These are phyloP conservation scores for Gastrolobium villosum DNA, from an alignment of 306 rosid genomes.

Conservation along the genomic window DNA sequence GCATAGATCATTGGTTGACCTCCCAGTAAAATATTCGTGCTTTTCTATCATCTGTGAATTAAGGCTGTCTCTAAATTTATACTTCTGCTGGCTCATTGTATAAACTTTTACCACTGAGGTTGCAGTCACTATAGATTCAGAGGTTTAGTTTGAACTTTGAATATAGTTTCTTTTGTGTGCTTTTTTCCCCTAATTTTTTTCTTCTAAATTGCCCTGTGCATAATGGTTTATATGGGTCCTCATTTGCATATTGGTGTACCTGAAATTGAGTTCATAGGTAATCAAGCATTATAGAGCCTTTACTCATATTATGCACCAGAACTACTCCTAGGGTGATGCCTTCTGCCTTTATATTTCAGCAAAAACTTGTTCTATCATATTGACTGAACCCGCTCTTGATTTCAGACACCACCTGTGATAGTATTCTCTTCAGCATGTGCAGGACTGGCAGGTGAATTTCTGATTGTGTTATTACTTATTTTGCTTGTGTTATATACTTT, in stretches of 20 bases:
- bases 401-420: conserved; percentile 96
- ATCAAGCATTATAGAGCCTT: conserved; percentile 28
- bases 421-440: conserved; percentile 95
- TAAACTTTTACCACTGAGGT: too few species aligned
- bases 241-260: conserved; percentile 29
- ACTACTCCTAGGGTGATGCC: conserved; percentile 6
- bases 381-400: conserved; percentile 40
- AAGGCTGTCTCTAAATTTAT: neutral
- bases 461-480: conserved; percentile 15
- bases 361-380: conserved; percentile 32
- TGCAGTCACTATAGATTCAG: conserved; percentile 15
- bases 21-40: neutral
- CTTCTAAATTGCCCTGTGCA: neutral
- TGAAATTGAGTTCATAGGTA: conserved; percentile 25
- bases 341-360: conserved; percentile 3
- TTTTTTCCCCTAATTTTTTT: neutral
- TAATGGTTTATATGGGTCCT: conserved; percentile 20
- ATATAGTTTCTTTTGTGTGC: neutral
- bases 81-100: conserved; percentile 23
- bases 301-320: conserved; percentile 9
- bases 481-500: conserved; percentile 29
- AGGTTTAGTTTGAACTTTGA: neutral
- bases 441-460: conserved; percentile 77
- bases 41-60: neutral
- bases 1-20: conserved; percentile 31